Evolutionary conservation across 768 basidiomycete genomes (phyloP).

Genomic region (Boletus rufocinnamomeus): DNA sequence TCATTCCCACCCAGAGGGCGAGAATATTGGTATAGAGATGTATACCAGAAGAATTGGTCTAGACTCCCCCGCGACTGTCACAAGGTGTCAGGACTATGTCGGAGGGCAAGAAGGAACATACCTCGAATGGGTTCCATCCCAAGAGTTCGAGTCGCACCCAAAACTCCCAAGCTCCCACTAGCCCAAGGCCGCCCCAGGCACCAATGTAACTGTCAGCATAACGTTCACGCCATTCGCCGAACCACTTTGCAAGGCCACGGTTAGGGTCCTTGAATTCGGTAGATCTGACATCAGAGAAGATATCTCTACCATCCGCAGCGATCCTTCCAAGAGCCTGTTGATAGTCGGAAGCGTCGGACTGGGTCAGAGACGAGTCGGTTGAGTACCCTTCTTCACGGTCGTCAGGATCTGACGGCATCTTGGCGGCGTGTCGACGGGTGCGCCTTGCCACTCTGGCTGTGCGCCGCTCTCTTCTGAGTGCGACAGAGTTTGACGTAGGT

Average conservation of each 20-base stretch:
- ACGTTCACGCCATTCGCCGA: constrained; percentile 71
- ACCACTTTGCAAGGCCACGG: constrained; percentile 65
- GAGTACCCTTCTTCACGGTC: constrained; percentile 77
- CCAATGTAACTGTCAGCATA: constrained; percentile 82
- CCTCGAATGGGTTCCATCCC: constrained; percentile 88
- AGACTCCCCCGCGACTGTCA: constrained; percentile 53
- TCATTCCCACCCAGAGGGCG: constrained; percentile 43
- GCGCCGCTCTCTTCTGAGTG: constrained; percentile 54
- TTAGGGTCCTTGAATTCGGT: constrained; percentile 82
- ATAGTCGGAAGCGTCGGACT: constrained; percentile 72
- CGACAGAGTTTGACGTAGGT: constrained; percentile 47
- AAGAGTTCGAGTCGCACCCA: constrained; percentile 87
- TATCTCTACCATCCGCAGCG: constrained; percentile 46
- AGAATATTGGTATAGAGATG: constrained; percentile 76
- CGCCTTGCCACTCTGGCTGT: constrained; percentile 61
- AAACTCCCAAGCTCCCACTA: constrained; percentile 92
- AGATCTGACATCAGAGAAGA: constrained; percentile 81
- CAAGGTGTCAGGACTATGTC: constrained; percentile 7
- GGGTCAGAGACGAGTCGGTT: constrained; percentile 74
- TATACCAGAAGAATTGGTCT: constrained; percentile 85
- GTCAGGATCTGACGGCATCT: constrained; percentile 29
- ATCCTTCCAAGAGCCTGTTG: constrained; percentile 59
- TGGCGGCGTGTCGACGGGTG: constrained; percentile 40
- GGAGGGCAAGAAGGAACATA: constrained; percentile 34
- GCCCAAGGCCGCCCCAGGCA: constrained; percentile 87